Evolutionary conservation across 2,329 filamentous ascomycete species (phyloP).

Genomic region (Aspergillus tanneri): DNA sequence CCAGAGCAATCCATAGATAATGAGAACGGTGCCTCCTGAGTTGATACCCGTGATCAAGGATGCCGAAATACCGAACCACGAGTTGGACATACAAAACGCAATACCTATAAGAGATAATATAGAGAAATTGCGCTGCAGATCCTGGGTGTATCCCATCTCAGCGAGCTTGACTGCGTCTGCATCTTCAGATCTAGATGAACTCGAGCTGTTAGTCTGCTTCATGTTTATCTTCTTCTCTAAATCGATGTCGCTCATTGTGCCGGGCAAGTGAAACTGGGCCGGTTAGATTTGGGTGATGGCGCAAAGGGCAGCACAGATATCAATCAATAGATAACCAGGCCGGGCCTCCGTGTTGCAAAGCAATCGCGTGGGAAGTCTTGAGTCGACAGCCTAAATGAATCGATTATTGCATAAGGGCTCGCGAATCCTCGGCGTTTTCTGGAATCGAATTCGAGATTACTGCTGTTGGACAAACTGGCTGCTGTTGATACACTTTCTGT

Average conservation of each 20-base stretch:
- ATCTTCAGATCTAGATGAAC: slow-evolving; percentile 21
- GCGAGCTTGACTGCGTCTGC: slow-evolving; percentile 47
- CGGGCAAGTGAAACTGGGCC: neutral
- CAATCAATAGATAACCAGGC: slow-evolving; percentile 1
- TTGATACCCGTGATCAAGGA: slow-evolving; percentile 53
- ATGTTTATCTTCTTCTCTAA: slow-evolving; percentile 22
- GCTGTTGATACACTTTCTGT: slow-evolving; percentile 11
- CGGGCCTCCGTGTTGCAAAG: slow-evolving; percentile 10
- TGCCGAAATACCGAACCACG: slow-evolving; percentile 53
- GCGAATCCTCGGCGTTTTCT: slow-evolving; percentile 3
- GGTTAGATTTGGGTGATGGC: slow-evolving; percentile 8
- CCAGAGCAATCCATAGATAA: slow-evolving; percentile 52
- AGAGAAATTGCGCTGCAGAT: slow-evolving; percentile 47
- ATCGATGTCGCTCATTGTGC: slow-evolving; percentile 20
- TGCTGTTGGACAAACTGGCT: slow-evolving; percentile 12
- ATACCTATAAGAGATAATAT: slow-evolving; percentile 52
- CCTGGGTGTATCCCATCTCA: slow-evolving; percentile 51
- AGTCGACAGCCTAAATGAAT: slow-evolving; percentile 4
- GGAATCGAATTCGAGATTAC: slow-evolving; percentile 3
- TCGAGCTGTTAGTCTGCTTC: slow-evolving; percentile 13
- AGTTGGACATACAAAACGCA: slow-evolving; percentile 53
- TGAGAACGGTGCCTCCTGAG: slow-evolving; percentile 50
- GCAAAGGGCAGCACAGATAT: slow-evolving; percentile 14
- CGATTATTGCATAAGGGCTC: slow-evolving; percentile 17
- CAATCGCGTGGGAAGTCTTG: slow-evolving; percentile 11